These are phyloP conservation scores for Globisporangium orthogonon DNA, from an alignment of 352 stramenopile genomes.

Conservation along the genomic window DNA sequence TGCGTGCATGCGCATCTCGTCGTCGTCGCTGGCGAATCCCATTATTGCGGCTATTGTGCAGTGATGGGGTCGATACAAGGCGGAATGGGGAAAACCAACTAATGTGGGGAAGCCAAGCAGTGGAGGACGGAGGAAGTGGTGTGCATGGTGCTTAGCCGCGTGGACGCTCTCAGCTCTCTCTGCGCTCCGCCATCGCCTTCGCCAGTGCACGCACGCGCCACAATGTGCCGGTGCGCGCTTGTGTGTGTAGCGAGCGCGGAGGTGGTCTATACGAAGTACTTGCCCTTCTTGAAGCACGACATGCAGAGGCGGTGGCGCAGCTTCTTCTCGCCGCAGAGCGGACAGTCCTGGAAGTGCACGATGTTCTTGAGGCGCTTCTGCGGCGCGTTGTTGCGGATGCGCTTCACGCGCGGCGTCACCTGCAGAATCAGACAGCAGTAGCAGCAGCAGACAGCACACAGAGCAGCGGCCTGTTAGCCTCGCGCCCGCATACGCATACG, in stretches of 20 bases:
- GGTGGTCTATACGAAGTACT: constrained; percentile 76
- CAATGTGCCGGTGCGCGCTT: no score
- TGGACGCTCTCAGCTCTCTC: neutral
- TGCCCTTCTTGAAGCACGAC: constrained; percentile 90
- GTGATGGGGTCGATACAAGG: no score
- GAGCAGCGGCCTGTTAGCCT: neutral
- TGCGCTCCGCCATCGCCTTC: neutral
- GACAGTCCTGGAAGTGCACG: constrained; percentile 84
- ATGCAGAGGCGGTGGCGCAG: constrained; percentile 86
- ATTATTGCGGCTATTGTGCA: neutral
- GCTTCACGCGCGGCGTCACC: constrained; percentile 83
- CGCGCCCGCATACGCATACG: neutral
- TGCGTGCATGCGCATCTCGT: constrained; percentile 15
- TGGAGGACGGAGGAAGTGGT: neutral
- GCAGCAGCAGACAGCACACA: neutral
- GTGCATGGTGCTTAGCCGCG: neutral
- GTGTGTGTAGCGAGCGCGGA: neutral
- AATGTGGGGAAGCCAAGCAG: neutral
- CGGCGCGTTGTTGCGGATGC: constrained; percentile 84
- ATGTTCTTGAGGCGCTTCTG: constrained; percentile 89
- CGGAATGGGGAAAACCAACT: no score
- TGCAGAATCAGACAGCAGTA: constrained; percentile 13
- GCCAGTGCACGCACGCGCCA: neutral
- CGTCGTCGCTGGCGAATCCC: constrained; percentile 6
- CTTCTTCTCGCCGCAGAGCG: constrained; percentile 84